These are phyloP conservation scores for Neocucurbitaria cava DNA, from an alignment of 2,329 filamentous ascomycete genomes.

Conservation along the genomic window DNA sequence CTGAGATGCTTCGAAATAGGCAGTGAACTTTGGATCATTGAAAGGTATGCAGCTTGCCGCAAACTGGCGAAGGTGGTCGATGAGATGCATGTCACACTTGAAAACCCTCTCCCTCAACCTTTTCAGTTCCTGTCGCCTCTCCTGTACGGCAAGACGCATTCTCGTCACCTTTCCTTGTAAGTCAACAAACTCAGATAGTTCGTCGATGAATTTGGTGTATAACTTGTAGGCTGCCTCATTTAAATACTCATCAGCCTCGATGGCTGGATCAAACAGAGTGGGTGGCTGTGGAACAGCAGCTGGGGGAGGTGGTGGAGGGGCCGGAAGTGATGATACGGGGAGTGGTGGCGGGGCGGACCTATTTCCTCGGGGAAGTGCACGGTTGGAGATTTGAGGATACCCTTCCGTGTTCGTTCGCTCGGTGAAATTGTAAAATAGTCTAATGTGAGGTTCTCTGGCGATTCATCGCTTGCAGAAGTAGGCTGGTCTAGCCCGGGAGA, in stretches of 20 bases:
- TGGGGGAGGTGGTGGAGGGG: slow-evolving; percentile 4
- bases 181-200: slow-evolving; percentile 18
- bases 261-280: slow-evolving; percentile 2
- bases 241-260: slow-evolving; percentile 10
- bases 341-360: neutral
- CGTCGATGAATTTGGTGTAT: slow-evolving; percentile 25
- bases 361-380: slow-evolving; percentile 2
- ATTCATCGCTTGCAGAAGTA: neutral
- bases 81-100: slow-evolving; percentile 12
- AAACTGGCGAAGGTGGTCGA: slow-evolving; percentile 13
- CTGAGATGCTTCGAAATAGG: slow-evolving; percentile 17
- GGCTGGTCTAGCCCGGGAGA: neutral
- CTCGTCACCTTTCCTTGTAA: slow-evolving; percentile 14
- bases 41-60: neutral
- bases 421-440: neutral
- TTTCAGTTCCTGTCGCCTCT: slow-evolving; percentile 13
- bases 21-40: slow-evolving; percentile 4
- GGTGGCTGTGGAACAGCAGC: slow-evolving; percentile 3
- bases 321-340: neutral
- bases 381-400: slow-evolving; percentile 2
- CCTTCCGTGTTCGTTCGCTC: neutral
- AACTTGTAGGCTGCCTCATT: slow-evolving; percentile 13
- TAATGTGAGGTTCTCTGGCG: neutral
- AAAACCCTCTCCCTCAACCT: slow-evolving; percentile 13
- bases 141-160: slow-evolving; percentile 18